Percentiles rank a stretch among this genome's conserved stretches.
These are phyloP conservation scores for Auriscalpium orientale DNA, from an alignment of 768 basidiomycete species.

Conservation along the genomic window DNA sequence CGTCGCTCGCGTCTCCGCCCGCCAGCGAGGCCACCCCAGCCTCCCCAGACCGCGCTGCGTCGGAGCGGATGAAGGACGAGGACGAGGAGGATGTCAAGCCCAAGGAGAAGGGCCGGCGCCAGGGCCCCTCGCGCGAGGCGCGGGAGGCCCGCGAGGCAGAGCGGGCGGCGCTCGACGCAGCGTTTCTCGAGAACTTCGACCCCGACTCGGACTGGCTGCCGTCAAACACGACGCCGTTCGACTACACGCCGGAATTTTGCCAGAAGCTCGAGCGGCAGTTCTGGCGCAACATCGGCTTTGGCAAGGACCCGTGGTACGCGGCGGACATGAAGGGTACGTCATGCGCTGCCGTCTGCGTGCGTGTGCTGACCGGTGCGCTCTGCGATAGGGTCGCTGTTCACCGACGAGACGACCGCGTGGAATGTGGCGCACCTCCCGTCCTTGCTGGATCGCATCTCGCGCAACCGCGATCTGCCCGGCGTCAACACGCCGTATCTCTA, in stretches of 20 bases:
- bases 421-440: slow-evolving; percentile 93
- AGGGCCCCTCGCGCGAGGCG: slow-evolving; percentile 31
- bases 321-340: slow-evolving; percentile 85
- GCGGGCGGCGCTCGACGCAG: slow-evolving; percentile 34
- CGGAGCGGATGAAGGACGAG: slow-evolving; percentile 14
- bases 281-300: slow-evolving; percentile 87
- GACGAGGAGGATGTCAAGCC: slow-evolving; percentile 20
- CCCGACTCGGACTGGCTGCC: slow-evolving; percentile 78
- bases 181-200: slow-evolving; percentile 66
- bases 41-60: slow-evolving; percentile 10
- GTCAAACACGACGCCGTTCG: slow-evolving; percentile 54
- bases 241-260: slow-evolving; percentile 88
- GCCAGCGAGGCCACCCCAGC: slow-evolving; percentile 30
- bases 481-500: slow-evolving; percentile 97
- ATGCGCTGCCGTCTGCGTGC: not conserved
- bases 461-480: slow-evolving; percentile 73
- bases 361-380: not conserved
- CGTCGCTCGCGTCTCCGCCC: slow-evolving; percentile 32
- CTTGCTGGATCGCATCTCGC: slow-evolving; percentile 72
- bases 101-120: slow-evolving; percentile 37
- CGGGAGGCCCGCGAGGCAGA: slow-evolving; percentile 43
- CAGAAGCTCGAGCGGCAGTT: slow-evolving; percentile 79
- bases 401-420: slow-evolving; percentile 76
- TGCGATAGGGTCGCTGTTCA: slow-evolving; percentile 54
- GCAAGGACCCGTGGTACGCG: slow-evolving; percentile 94